These are phyloP conservation scores for Paecilomyces sp. DNA, from an alignment of 2,329 filamentous ascomycete genomes.

Conservation along the genomic window DNA sequence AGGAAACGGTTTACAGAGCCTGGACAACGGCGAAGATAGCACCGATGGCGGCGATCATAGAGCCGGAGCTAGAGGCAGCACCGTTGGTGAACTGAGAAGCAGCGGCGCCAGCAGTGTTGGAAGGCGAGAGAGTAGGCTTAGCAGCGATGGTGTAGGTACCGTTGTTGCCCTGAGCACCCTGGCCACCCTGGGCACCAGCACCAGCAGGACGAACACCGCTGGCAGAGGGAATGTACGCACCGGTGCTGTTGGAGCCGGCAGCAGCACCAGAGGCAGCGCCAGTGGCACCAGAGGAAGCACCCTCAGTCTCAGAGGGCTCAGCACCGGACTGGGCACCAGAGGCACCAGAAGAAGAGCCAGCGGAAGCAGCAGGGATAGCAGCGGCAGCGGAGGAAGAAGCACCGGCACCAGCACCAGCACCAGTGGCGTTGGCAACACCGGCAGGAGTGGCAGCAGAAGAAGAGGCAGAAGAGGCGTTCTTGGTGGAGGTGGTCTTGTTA, in stretches of 20 bases:
- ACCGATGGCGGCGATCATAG: neutral
- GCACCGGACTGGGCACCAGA: too few relatives aligned
- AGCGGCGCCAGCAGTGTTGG: slow-evolving; percentile 7
- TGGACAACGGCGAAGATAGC: neutral
- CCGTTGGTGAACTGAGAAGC: slow-evolving; percentile 5
- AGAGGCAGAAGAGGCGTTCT: neutral
- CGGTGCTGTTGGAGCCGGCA: neutral
- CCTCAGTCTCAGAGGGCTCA: neutral
- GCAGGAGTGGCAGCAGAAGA: neutral
- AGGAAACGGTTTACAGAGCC: neutral
- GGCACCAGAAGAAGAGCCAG: slow-evolving; percentile 13
- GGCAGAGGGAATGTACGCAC: slow-evolving; percentile 3
- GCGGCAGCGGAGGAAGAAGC: slow-evolving; percentile 12
- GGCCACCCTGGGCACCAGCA: too few relatives aligned
- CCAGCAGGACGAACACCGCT: slow-evolving; percentile 3
- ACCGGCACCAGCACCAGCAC: slow-evolving; percentile 10
- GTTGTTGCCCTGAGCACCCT: slow-evolving; percentile 1
- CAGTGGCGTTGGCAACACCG: slow-evolving; percentile 7
- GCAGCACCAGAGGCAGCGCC: slow-evolving; percentile 1
- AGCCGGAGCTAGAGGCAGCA: neutral
- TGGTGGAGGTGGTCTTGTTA: neutral
- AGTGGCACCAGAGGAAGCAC: slow-evolving; percentile 6
- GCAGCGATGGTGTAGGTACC: neutral
- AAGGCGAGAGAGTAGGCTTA: neutral
- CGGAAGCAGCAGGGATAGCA: slow-evolving; percentile 11